A percentile compares a stretch with the other conserved stretches of the same genome.
Conservation (phyloP, 2,329 filamentous ascomycete species). For the Aspergillus sclerotialis region DNA sequence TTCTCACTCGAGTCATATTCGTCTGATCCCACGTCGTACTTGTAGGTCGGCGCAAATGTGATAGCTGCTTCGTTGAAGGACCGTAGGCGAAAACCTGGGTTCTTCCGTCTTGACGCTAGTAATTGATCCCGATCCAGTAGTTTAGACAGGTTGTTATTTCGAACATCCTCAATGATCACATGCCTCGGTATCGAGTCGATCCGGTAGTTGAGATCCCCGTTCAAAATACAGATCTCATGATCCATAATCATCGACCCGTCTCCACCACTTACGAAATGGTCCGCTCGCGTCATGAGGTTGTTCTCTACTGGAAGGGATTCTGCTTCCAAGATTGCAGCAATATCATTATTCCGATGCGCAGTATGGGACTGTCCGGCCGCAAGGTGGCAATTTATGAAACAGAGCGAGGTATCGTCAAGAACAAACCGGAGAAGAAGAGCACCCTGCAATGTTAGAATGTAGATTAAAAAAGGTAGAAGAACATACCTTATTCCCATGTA, state of each 20-base stretch:
- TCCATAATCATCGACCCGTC: constrained; percentile 93
- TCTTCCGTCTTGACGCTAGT: constrained; percentile 78
- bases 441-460: constrained; percentile 43
- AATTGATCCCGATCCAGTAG: constrained; percentile 91
- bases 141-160: constrained; percentile 72
- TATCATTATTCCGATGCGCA: constrained; percentile 83
- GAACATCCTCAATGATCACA: constrained; percentile 79
- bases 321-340: constrained; percentile 80
- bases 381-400: constrained; percentile 95
- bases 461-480: neutral
- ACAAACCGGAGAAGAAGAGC: constrained; percentile 87
- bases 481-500: constrained; percentile 81
- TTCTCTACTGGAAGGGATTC: constrained; percentile 65
- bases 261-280: constrained; percentile 83
- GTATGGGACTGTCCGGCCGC: constrained; percentile 90
- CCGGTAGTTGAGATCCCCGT: constrained; percentile 95
- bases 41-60: constrained; percentile 91
- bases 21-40: constrained; percentile 94
- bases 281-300: constrained; percentile 60
- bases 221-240: constrained; percentile 94
- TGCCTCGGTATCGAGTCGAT: constrained; percentile 96
- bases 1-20: constrained; percentile 94
- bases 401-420: constrained; percentile 87
- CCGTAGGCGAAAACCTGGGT: constrained; percentile 80
- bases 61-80: constrained; percentile 89